Conservation (phyloP, 139 green algal species). For the Micractinium sp. region DNA sequence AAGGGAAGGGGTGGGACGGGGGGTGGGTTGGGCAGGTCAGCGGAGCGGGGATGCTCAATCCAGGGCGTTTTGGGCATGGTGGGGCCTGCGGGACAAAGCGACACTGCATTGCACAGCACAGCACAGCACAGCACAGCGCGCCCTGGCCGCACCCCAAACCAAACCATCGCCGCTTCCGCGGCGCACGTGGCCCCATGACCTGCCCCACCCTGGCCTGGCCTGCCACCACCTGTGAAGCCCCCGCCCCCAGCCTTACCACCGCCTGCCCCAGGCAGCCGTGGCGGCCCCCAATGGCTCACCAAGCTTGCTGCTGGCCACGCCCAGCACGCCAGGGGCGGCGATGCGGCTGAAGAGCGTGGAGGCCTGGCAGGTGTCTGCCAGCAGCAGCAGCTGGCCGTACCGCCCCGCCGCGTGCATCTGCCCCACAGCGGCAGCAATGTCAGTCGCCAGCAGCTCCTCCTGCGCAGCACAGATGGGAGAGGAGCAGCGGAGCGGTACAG, state of each 20-base stretch:
- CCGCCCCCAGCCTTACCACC: background rate
- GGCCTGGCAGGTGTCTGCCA: constrained; percentile 93
- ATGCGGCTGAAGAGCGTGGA: constrained; percentile 74
- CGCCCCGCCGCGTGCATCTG: constrained; percentile 53
- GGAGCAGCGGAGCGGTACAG: background rate
- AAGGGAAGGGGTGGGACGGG: background rate
- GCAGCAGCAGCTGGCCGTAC: constrained; percentile 89
- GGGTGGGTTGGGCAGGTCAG: too few species aligned
- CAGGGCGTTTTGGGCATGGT: too few species aligned
- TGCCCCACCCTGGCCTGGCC: too few species aligned
- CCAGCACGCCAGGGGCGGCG: constrained; percentile 59
- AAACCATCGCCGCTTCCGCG: too few species aligned
- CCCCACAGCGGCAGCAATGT: constrained; percentile 63
- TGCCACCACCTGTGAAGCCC: too few species aligned
- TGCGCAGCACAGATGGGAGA: constrained; percentile 1
- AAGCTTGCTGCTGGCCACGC: constrained; percentile 66
- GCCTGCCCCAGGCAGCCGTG: background rate
- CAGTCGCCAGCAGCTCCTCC: constrained; percentile 72
- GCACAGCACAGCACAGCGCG: too few species aligned
- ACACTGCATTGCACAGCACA: too few species aligned
- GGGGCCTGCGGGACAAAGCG: too few species aligned
- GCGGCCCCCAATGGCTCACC: too few species aligned
- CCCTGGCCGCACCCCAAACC: too few species aligned
- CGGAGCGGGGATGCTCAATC: too few species aligned
- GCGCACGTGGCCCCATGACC: too few species aligned